phyloP scores from a whole-genome alignment of 306 rosid species.

The peach (Prunus persica) region Prunus_persica_NCBIv2 NC_034013.1:15310501-15311000 shows the following conservation, averaged over 20 bases:
- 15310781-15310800: not conserved
- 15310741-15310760: not conserved
- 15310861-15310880: not conserved
- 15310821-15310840: conserved; percentile 4
- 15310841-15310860: not conserved
- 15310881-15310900: not conserved
- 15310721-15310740: not conserved
- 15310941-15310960: not conserved
- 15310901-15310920: not conserved
- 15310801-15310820: not conserved
- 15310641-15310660: not conserved
- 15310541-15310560: not conserved
- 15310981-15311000: too few relatives aligned
- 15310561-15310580: not conserved
- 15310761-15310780: not conserved
- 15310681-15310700: not conserved
- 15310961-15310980: not conserved
- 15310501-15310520: not conserved
- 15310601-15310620: not conserved
- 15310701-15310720: not conserved
- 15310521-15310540: not conserved
- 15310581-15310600: not conserved
- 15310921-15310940: not conserved
- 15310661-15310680: not conserved
- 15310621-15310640: not conserved